phyloP scores from a whole-genome alignment of 164 flowering plant species.

The Vitis vinifera region ASM3070453v1 NC_081820.1:19682501-19683000 shows the following conservation, averaged over 20 bases:
- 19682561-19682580: background rate
- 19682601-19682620: conserved; percentile 48
- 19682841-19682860: conserved; percentile 88
- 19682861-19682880: conserved; percentile 10
- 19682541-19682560: background rate
- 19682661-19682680: conserved; percentile 99
- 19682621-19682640: conserved; percentile 99
- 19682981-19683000: too few relatives aligned
- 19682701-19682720: background rate
- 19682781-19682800: conserved; percentile 23
- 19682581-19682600: too few relatives aligned
- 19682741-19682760: background rate
- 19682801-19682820: conserved; percentile 90
- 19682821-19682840: conserved; percentile 99
- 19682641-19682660: conserved; percentile 99
- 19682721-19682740: conserved; percentile 1
- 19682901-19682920: background rate
- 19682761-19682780: conserved; percentile 5
- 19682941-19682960: background rate
- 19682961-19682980: background rate
- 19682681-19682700: conserved; percentile 70
- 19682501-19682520: too few relatives aligned
- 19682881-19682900: background rate
- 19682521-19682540: too few relatives aligned
- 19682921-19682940: background rate